phyloP scores from a whole-genome alignment of 441 rosid species.

The Populus hybrid region DNA sequence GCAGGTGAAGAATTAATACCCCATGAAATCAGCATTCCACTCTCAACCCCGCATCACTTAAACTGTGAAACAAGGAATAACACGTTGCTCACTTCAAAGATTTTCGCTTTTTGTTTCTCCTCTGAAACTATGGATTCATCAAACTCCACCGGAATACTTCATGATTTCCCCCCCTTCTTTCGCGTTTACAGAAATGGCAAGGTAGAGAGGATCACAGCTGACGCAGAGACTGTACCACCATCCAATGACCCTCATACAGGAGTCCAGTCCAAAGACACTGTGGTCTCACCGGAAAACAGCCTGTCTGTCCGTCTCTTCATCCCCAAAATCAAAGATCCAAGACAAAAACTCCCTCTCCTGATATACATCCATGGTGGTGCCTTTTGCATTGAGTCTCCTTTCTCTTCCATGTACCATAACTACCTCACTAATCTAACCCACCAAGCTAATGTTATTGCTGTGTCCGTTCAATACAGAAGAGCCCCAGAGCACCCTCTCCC shows the following conservation, averaged over 20 bases:
- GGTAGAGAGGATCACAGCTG: slow-evolving; percentile 31
- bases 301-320: slow-evolving; percentile 30
- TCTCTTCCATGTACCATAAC: slow-evolving; percentile 36
- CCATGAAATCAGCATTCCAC: no score
- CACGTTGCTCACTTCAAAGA: not conserved
- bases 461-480: slow-evolving; percentile 48
- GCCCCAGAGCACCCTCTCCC: slow-evolving; percentile 57
- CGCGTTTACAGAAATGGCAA: slow-evolving; percentile 43
- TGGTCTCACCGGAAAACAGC: slow-evolving; percentile 4
- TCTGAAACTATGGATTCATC: slow-evolving; percentile 10
- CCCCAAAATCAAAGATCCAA: slow-evolving; percentile 15
- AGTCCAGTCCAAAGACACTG: slow-evolving; percentile 30
- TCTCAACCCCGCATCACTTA: no score
- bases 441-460: slow-evolving; percentile 40
- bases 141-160: slow-evolving; percentile 23
- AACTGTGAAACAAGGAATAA: no score
- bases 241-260: slow-evolving; percentile 29
- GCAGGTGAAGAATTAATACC: no score
- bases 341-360: slow-evolving; percentile 39
- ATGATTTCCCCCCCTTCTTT: slow-evolving; percentile 32
- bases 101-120: not conserved
- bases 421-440: slow-evolving; percentile 27
- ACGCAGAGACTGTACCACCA: slow-evolving; percentile 34
- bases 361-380: slow-evolving; percentile 69
- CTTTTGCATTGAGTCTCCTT: slow-evolving; percentile 42